Conservation (phyloP, 164 flowering plant genomes). For the Vitis cinerea region DNA sequence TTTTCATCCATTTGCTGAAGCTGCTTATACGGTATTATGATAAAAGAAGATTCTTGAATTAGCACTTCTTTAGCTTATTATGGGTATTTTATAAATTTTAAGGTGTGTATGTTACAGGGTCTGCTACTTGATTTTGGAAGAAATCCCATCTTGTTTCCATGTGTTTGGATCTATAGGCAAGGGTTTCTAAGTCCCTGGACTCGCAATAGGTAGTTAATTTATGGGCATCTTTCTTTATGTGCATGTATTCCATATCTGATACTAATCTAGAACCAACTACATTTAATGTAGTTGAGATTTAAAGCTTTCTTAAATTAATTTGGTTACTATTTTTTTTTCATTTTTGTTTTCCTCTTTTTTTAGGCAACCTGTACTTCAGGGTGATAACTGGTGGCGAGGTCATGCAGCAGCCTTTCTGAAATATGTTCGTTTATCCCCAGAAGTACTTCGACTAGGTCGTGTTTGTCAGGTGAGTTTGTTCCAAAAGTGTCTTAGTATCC, state of each 20-base stretch:
- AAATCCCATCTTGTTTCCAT: constrained; percentile 70
- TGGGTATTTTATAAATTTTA: constrained; percentile 7
- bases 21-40: constrained; percentile 77
- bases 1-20: constrained; percentile 83
- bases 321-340: background rate
- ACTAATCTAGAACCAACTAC: too few species aligned
- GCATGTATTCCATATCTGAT: too few species aligned
- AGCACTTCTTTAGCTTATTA: background rate
- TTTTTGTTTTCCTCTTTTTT: constrained; percentile 2
- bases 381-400: constrained; percentile 97
- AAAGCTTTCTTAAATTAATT: background rate
- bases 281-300: too few species aligned
- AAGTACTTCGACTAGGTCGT: constrained; percentile 70
- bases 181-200: constrained; percentile 77
- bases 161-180: constrained; percentile 85
- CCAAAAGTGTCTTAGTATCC: background rate
- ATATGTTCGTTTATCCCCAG: constrained; percentile 51
- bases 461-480: constrained; percentile 57
- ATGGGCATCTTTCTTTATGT: background rate
- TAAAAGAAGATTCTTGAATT: constrained; percentile 1
- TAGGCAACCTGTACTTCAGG: constrained; percentile 74
- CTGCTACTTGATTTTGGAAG: constrained; percentile 89
- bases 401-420: constrained; percentile 87
- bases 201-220: constrained; percentile 54
- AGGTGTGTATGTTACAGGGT: constrained; percentile 51